These are phyloP conservation scores for Wickerhamomyces chambardii DNA, from an alignment of 805 yeast genomes.

Conservation along the genomic window DNA sequence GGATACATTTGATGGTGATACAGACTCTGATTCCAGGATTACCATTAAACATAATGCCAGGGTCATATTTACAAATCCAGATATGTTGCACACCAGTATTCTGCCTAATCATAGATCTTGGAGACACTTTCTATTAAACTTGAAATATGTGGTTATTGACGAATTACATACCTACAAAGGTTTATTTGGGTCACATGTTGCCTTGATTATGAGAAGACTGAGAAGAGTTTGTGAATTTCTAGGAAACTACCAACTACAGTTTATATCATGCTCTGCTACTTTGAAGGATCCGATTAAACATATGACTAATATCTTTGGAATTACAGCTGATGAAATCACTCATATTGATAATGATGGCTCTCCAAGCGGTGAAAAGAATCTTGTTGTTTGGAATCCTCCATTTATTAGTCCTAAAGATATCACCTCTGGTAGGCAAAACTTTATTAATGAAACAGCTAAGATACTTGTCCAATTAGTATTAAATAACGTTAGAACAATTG, in stretches of 20 bases:
- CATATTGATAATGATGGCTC: slow-evolving; percentile 80
- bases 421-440: slow-evolving; percentile 52
- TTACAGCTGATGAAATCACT: slow-evolving; percentile 39
- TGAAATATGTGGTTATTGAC: slow-evolving; percentile 72
- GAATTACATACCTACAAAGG: slow-evolving; percentile 87
- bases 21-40: slow-evolving; percentile 47
- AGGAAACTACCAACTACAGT: slow-evolving; percentile 47
- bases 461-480: slow-evolving; percentile 58
- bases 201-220: slow-evolving; percentile 73
- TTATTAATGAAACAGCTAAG: slow-evolving; percentile 70
- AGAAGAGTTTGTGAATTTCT: slow-evolving; percentile 49
- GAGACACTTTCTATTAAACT: slow-evolving; percentile 54
- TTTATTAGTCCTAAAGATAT: slow-evolving; percentile 49
- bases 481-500: slow-evolving; percentile 68
- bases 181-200: slow-evolving; percentile 88
- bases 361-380: slow-evolving; percentile 68
- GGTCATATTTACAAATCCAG: slow-evolving; percentile 92
- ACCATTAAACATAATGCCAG: slow-evolving; percentile 54
- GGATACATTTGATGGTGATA: slow-evolving; percentile 93
- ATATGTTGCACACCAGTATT: slow-evolving; percentile 79
- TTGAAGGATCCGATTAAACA: slow-evolving; percentile 65
- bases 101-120: slow-evolving; percentile 73
- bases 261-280: slow-evolving; percentile 93
- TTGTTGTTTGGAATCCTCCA: slow-evolving; percentile 85
- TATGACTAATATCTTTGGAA: slow-evolving; percentile 68